Conservation (phyloP, 2,329 filamentous ascomycete species). For the Balansia obtecta region DNA sequence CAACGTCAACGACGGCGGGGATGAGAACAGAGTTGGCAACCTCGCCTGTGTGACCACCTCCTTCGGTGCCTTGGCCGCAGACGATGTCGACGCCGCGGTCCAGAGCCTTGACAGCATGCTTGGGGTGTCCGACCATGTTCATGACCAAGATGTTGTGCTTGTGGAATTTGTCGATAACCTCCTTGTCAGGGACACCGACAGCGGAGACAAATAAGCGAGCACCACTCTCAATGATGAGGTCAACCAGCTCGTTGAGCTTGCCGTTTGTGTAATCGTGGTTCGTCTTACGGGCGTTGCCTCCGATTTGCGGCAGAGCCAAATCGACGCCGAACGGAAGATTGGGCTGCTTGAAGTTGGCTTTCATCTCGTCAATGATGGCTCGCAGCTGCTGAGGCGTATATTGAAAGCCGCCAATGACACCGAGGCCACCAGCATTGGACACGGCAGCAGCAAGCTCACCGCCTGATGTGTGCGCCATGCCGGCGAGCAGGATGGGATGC, state of each 20-base stretch:
- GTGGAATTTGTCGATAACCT: conserved; percentile 66
- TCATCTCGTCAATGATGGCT: conserved; percentile 75
- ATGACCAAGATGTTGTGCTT: conserved; percentile 72
- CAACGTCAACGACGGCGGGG: conserved; percentile 77
- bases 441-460: conserved; percentile 72
- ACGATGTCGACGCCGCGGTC: conserved; percentile 81
- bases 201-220: conserved; percentile 77
- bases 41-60: conserved; percentile 84
- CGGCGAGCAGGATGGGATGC: conserved; percentile 83
- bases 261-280: conserved; percentile 95
- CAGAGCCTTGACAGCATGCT: conserved; percentile 81
- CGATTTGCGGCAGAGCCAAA: conserved; percentile 80
- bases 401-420: conserved; percentile 59
- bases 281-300: conserved; percentile 70
- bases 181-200: conserved; percentile 70
- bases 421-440: conserved; percentile 77
- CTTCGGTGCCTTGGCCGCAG: conserved; percentile 86
- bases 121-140: conserved; percentile 95
- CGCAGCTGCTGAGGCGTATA: conserved; percentile 66
- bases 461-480: conserved; percentile 81
- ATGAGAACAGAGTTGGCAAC: conserved; percentile 78
- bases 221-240: conserved; percentile 74
- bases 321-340: conserved; percentile 81
- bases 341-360: conserved; percentile 53
- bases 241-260: conserved; percentile 75